Percentiles rank a stretch among this genome's conserved stretches.
Evolutionary conservation across 768 basidiomycete species (phyloP).

Genomic region (Cystofilobasidium bisporidii): DNA sequence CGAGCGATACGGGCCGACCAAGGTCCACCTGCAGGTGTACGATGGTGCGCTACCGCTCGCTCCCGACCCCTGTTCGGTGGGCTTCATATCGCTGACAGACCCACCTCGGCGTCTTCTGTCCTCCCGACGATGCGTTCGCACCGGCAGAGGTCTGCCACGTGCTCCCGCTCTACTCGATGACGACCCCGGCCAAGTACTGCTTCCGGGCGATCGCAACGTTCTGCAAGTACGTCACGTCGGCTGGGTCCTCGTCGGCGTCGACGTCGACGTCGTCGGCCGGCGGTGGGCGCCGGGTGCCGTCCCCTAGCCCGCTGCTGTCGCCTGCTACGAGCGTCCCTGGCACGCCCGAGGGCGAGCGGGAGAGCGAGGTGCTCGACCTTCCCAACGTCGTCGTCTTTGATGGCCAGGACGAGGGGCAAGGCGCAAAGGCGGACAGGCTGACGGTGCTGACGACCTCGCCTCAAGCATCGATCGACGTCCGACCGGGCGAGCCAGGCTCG

Average conservation of each 20-base stretch:
- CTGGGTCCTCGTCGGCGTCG: too few relatives aligned
- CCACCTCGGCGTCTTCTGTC: too few relatives aligned
- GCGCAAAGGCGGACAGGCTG: background rate
- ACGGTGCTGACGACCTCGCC: background rate
- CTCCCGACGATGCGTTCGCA: background rate
- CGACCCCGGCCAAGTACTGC: constrained; percentile 28
- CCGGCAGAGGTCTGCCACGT: constrained; percentile 29
- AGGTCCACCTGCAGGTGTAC: constrained; percentile 86
- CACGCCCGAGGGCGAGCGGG: too few relatives aligned
- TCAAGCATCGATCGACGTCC: background rate
- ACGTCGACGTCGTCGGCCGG: too few relatives aligned
- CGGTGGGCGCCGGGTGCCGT: background rate
- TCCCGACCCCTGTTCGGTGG: too few relatives aligned
- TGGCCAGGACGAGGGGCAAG: background rate
- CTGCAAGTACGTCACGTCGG: constrained; percentile 39
- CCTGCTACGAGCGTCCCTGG: background rate
- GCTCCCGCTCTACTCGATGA: constrained; percentile 27
- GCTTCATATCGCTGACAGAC: too few relatives aligned
- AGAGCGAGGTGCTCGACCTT: background rate
- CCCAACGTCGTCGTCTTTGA: background rate
- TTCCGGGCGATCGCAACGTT: constrained; percentile 39
- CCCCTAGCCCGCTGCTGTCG: background rate
- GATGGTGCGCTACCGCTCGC: constrained; percentile 52
- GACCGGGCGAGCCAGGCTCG: background rate
- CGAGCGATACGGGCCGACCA: constrained; percentile 47